Base-by-base conservation (phyloP, 2,329 filamentous ascomycete species). In the Chaetomium sp. region DNA sequence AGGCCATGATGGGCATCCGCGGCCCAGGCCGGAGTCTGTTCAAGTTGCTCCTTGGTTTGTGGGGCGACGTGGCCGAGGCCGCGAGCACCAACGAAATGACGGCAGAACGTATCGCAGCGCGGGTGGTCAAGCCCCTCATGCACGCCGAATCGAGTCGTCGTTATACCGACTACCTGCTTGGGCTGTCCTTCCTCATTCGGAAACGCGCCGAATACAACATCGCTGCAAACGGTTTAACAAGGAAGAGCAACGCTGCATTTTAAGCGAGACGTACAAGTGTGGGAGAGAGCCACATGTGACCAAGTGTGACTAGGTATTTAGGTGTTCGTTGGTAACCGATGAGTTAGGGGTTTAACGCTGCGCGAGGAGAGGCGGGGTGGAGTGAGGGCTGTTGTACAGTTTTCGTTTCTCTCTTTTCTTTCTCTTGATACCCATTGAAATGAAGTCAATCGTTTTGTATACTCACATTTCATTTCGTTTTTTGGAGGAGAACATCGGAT, bases 11-110 rank as follows among this genome's bases (percentile, higher is more conserved):
- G 32, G 71, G 72, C 0, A 64, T 76, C 8, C 67, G 69, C 10
- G 73, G 72, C 1, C 66, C 69, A 0, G 65, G 65, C 5, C 67
- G 72, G 41, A 69, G 64, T 48, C 55, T 75, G 36, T 69, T 76
- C 59, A 76, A 76, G 64, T 62, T 76, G 55, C 63, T 76, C 61
- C 64, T 76, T 33, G 74, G 73, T 52, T 63, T 76, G 12, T 75
- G 73, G 73, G 73, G 72, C 2, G 71, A 73, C 34, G 64, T 76
- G 12, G 70, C 72, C 3, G 67, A 71, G 27, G 68, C 68, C 0
- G 69, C 69, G 9, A 69, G 73, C 27, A 53, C 54, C 47, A 76
- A 75, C 57, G 70, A 71, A 43, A 76, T 75, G 74, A 73, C 72
- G 51, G 72, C 74, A 5, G 74, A 76, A 65, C 64, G 71, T 33